Conservation (phyloP, 768 basidiomycete species). For the Serendipita sp. region DNA sequence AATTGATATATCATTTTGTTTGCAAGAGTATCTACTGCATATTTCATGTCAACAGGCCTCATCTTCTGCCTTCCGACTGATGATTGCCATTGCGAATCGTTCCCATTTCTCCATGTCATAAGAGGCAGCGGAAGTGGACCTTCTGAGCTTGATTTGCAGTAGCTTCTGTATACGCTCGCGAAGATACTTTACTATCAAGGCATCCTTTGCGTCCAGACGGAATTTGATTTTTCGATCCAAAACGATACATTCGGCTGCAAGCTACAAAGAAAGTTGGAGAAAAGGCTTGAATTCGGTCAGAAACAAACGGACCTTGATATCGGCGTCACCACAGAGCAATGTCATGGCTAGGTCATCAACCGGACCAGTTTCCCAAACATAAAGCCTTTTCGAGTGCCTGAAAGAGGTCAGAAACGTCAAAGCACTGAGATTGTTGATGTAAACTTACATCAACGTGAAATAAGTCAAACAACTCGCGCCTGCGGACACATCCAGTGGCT, state of each 20-base stretch:
- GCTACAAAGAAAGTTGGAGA: slow-evolving; percentile 27
- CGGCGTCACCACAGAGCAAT: slow-evolving; percentile 77
- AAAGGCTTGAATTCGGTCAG: background rate
- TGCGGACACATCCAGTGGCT: slow-evolving; percentile 39
- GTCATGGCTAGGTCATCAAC: slow-evolving; percentile 69
- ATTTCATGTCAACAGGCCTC: background rate
- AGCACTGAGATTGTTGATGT: background rate
- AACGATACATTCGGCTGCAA: slow-evolving; percentile 48
- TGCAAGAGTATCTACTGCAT: too few species aligned
- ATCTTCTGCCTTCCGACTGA: slow-evolving; percentile 2
- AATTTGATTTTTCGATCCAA: slow-evolving; percentile 81
- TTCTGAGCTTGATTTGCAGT: slow-evolving; percentile 18
- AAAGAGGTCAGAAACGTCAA: slow-evolving; percentile 11
- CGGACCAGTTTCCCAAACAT: slow-evolving; percentile 86
- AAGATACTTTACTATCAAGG: slow-evolving; percentile 65
- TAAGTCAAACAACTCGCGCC: slow-evolving; percentile 61
- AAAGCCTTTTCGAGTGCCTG: slow-evolving; percentile 88
- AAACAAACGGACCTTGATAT: slow-evolving; percentile 51
- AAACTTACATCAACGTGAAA: slow-evolving; percentile 70
- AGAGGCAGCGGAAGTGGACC: background rate
- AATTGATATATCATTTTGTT: too few species aligned
- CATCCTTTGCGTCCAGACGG: slow-evolving; percentile 49
- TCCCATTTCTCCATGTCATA: background rate
- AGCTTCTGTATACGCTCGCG: slow-evolving; percentile 44
- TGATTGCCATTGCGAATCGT: background rate